Evolutionary conservation across 106 monocot genomes (phyloP).

Genomic region (Apostasia ramifera): DNA sequence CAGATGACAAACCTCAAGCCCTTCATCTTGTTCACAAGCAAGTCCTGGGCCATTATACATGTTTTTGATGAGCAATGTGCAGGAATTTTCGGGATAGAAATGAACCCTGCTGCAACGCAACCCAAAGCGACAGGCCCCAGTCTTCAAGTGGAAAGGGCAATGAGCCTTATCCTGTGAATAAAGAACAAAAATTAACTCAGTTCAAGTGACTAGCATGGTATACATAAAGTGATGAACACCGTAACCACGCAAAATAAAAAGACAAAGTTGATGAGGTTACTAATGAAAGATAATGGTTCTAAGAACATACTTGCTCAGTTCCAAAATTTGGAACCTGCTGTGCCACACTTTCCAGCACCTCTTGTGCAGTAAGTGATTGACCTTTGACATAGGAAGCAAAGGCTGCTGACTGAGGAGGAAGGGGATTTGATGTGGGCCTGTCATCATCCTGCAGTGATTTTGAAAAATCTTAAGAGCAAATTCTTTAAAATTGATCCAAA

Average conservation of each 20-base stretch:
- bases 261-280: too few species aligned
- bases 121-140: conserved; percentile 92
- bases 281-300: not conserved
- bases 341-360: conserved; percentile 63
- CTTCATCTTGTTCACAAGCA: conserved; percentile 95
- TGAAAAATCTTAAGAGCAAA: not conserved
- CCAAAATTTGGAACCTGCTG: conserved; percentile 95
- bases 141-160: conserved; percentile 97
- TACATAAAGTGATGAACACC: not conserved
- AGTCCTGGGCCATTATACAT: conserved; percentile 98
- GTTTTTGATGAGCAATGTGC: conserved; percentile 88
- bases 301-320: conserved; percentile 68
- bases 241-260: too few species aligned
- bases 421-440: conserved; percentile 89
- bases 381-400: conserved; percentile 37
- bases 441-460: conserved; percentile 62
- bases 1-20: conserved; percentile 95
- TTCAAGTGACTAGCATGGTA: not conserved
- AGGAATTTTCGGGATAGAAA: conserved; percentile 93
- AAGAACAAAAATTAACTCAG: not conserved
- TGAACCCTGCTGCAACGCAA: conserved; percentile 82
- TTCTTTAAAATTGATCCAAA: not conserved
- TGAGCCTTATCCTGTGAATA: conserved; percentile 83
- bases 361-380: conserved; percentile 42
- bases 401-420: conserved; percentile 78